phyloP scores from a whole-genome alignment of 768 basidiomycete genomes.

The Leccinum obscurum region DNA sequence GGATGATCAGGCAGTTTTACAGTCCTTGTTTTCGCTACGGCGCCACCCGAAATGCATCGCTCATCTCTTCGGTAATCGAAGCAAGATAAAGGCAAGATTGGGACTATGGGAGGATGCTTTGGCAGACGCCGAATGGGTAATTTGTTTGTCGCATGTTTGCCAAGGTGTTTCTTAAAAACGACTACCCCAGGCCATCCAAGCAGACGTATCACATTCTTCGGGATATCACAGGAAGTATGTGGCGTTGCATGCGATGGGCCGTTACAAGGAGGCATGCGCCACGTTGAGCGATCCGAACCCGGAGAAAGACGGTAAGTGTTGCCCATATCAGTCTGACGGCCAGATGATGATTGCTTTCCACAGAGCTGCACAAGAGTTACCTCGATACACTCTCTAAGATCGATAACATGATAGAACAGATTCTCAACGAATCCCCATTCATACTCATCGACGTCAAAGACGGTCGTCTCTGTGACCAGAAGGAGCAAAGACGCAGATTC shows the following conservation, averaged over 20 bases:
- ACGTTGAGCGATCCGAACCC: not conserved
- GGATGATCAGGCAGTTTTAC: not conserved
- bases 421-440: slow-evolving; percentile 4
- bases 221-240: slow-evolving; percentile 6
- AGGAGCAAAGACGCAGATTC: not conserved
- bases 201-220: not conserved
- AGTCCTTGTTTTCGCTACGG: not conserved
- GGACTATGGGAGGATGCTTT: slow-evolving; percentile 1
- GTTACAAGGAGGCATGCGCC: not conserved
- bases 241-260: not conserved
- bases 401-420: not conserved
- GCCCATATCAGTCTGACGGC: not conserved
- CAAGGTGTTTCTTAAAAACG: not conserved
- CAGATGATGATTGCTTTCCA: not conserved
- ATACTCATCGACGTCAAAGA: slow-evolving; percentile 12
- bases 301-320: not conserved
- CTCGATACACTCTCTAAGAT: not conserved
- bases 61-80: slow-evolving; percentile 12
- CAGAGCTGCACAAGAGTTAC: slow-evolving; percentile 7
- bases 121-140: slow-evolving; percentile 8
- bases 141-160: not conserved
- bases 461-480: slow-evolving; percentile 1
- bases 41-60: slow-evolving; percentile 1
- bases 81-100: not conserved
- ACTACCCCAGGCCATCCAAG: slow-evolving; percentile 7